Percentiles rank a stretch among this genome's conserved stretches.
phyloP scores from a whole-genome alignment of 108 stramenopile species.

The Conticribra weissflogii region DNA sequence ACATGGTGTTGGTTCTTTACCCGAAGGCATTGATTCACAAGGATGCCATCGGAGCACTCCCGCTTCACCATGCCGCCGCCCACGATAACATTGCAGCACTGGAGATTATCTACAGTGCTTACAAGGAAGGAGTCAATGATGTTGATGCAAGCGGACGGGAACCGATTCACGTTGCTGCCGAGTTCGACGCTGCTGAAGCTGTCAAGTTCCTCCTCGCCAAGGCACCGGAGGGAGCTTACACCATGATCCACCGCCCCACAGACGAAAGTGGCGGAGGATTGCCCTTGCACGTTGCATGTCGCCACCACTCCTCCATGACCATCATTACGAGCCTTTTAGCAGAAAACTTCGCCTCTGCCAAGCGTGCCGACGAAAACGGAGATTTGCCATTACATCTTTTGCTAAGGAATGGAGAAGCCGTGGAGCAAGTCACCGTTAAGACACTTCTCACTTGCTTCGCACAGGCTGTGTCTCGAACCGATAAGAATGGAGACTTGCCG shows the following conservation, averaged over 20 bases:
- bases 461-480: conserved; percentile 71
- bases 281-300: conserved; percentile 85
- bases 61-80: conserved; percentile 86
- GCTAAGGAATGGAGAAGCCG: conserved; percentile 81
- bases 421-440: conserved; percentile 87
- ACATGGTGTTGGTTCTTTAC: conserved; percentile 79
- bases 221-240: conserved; percentile 82
- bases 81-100: conserved; percentile 81
- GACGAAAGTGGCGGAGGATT: conserved; percentile 82
- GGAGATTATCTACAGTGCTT: conserved; percentile 87
- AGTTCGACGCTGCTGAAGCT: conserved; percentile 83
- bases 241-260: conserved; percentile 72
- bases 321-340: conserved; percentile 83
- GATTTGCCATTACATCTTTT: conserved; percentile 86
- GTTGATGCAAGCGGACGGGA: conserved; percentile 76
- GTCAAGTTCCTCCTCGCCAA: conserved; percentile 79
- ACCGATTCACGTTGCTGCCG: conserved; percentile 89
- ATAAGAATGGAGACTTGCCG: conserved; percentile 87
- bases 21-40: conserved; percentile 85
- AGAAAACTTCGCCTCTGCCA: conserved; percentile 83
- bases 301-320: conserved; percentile 82
- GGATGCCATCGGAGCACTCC: conserved; percentile 86
- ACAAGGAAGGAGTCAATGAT: conserved; percentile 88
- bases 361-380: conserved; percentile 83
- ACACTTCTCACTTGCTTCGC: conserved; percentile 84